A percentile compares a stretch with the other conserved stretches of the same genome.
Conservation (phyloP, 73 alveolate species). For the Paramecium sexaurelia region DNA sequence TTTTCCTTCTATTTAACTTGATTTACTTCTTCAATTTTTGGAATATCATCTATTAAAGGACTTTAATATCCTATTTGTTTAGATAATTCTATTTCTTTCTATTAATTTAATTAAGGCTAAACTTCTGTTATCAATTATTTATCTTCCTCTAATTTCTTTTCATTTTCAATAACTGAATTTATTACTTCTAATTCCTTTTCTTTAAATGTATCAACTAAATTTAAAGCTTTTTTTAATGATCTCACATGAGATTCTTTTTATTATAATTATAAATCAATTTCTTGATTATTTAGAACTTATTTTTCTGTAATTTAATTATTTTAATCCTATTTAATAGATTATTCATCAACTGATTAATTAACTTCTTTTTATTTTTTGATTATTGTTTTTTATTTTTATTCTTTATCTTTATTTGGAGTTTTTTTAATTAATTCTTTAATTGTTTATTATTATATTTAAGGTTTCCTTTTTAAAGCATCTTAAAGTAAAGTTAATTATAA, state of each 20-base stretch:
- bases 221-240: neutral
- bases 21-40: neutral
- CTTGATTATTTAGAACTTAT: neutral
- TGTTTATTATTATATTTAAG: neutral
- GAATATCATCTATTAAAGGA: neutral
- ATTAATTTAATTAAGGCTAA: neutral
- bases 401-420: neutral
- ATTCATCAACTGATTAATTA: neutral
- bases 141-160: neutral
- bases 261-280: neutral
- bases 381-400: neutral
- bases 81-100: neutral
- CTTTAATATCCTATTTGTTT: neutral
- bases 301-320: neutral
- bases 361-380: neutral
- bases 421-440: neutral
- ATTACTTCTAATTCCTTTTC: neutral
- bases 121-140: neutral
- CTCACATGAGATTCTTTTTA: neutral
- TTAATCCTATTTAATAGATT: neutral
- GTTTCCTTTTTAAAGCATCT: constrained; percentile 29
- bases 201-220: neutral
- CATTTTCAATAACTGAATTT: neutral
- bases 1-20: neutral
- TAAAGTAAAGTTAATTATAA: neutral